Evolutionary conservation across 2,329 filamentous ascomycete species (phyloP).

Genomic region (Fusarium secorum): DNA sequence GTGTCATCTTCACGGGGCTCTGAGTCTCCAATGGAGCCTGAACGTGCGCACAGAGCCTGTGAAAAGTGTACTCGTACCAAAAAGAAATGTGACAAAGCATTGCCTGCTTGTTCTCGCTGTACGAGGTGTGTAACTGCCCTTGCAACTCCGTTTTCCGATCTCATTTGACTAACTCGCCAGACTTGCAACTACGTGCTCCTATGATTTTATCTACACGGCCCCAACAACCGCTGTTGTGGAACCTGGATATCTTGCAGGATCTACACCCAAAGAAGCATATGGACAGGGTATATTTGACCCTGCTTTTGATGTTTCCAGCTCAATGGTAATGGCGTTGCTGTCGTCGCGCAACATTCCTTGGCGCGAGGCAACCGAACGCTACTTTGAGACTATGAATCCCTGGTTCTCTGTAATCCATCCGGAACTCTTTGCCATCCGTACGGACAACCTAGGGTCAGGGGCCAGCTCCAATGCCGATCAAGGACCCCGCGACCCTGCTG

Average conservation of each 20-base stretch:
- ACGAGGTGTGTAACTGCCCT: constrained; percentile 41
- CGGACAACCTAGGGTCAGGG: constrained; percentile 15
- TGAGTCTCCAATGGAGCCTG: constrained; percentile 44
- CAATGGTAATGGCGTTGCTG: constrained; percentile 51
- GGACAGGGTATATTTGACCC: constrained; percentile 43
- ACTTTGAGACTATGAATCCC: constrained; percentile 52
- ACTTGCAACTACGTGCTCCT: constrained; percentile 46
- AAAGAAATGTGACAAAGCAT: constrained; percentile 51
- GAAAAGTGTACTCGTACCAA: constrained; percentile 51
- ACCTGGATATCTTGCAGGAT: constrained; percentile 39
- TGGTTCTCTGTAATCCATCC: constrained; percentile 54
- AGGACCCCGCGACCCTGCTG: constrained; percentile 38
- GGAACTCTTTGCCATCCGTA: constrained; percentile 47
- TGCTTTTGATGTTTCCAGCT: constrained; percentile 46
- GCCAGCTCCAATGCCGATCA: constrained; percentile 17
- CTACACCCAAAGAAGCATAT: constrained; percentile 35
- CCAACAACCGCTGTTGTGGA: constrained; percentile 46
- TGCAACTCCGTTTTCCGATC: not conserved
- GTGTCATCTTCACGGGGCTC: constrained; percentile 42
- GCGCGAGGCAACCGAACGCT: constrained; percentile 49
- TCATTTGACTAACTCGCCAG: constrained; percentile 13
- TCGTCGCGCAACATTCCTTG: constrained; percentile 47
- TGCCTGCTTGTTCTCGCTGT: constrained; percentile 48
- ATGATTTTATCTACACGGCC: constrained; percentile 50
- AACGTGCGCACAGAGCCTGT: constrained; percentile 48